phyloP scores from a whole-genome alignment of 2,329 filamentous ascomycete genomes.

The Beauveria pseudobassiana region DNA sequence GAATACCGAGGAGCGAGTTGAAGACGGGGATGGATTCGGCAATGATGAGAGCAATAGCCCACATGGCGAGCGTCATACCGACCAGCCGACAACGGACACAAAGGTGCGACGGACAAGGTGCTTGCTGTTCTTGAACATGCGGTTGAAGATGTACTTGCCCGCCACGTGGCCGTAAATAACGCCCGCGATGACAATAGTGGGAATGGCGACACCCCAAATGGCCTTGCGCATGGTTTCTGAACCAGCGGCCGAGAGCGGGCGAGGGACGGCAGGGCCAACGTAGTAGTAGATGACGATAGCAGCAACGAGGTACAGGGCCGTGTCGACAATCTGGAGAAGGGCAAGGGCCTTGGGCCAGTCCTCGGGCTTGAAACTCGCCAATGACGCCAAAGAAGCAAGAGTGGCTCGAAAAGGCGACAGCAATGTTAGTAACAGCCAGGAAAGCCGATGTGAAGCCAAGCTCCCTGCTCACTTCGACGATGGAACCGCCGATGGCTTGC shows the following conservation, averaged over 20 bases:
- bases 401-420: constrained; percentile 58
- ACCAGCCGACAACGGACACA: constrained; percentile 49
- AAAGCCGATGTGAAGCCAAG: constrained; percentile 46
- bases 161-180: constrained; percentile 64
- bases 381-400: constrained; percentile 64
- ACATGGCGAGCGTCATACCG: constrained; percentile 45
- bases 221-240: constrained; percentile 48
- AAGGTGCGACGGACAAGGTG: constrained; percentile 44
- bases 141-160: constrained; percentile 57
- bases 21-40: constrained; percentile 65
- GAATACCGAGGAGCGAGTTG: constrained; percentile 55
- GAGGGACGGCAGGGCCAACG: constrained; percentile 52
- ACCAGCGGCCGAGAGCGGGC: constrained; percentile 56
- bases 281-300: constrained; percentile 62
- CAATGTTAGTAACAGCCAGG: constrained; percentile 54
- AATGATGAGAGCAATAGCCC: constrained; percentile 59
- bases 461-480: constrained; percentile 26
- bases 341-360: constrained; percentile 49
- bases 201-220: constrained; percentile 60
- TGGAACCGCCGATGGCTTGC: constrained; percentile 27
- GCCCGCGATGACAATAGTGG: constrained; percentile 63
- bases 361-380: constrained; percentile 53
- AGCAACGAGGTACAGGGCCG: constrained; percentile 54
- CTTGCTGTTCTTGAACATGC: constrained; percentile 53
- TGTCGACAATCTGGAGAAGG: constrained; percentile 52